Evolutionary conservation across 148 eudicot species (phyloP).

Genomic region (Spergularia marina): DNA sequence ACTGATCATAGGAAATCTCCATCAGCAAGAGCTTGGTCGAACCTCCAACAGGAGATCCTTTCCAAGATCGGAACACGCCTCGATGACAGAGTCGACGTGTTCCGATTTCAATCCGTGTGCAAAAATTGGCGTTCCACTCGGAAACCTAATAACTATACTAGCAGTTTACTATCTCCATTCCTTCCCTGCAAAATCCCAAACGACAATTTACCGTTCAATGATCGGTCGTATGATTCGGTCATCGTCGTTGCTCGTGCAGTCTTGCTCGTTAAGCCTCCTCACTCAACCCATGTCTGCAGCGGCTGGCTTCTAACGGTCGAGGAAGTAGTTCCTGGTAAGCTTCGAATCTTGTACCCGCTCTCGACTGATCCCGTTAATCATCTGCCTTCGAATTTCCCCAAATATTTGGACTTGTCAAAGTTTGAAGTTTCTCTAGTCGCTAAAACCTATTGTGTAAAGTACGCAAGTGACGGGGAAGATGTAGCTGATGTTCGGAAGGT

Average conservation of each 20-base stretch:
- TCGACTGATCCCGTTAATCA: background rate
- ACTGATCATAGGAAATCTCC: background rate
- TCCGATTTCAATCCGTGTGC: constrained; percentile 9
- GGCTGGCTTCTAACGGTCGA: constrained; percentile 13
- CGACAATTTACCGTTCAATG: constrained; percentile 4
- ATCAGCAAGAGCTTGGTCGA: constrained; percentile 2
- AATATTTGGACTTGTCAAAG: background rate
- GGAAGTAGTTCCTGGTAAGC: constrained; percentile 10
- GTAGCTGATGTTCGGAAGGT: background rate
- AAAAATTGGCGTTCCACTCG: constrained; percentile 12
- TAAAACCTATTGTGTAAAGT: background rate
- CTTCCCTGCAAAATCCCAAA: background rate
- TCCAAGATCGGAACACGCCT: background rate
- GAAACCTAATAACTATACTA: background rate
- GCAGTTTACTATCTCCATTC: background rate
- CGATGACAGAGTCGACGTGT: background rate
- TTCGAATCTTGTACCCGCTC: constrained; percentile 5
- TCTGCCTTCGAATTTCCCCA: background rate
- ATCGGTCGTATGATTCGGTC: background rate
- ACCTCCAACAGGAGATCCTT: constrained; percentile 6
- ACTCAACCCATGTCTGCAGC: background rate
- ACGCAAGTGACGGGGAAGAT: background rate
- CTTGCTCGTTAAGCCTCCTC: constrained; percentile 2
- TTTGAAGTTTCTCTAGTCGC: background rate
- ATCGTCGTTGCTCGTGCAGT: constrained; percentile 7